Percentiles rank a stretch among this genome's conserved stretches.
Conservation (phyloP, 768 basidiomycete genomes). For the Tricholoma furcatifolium region DNA sequence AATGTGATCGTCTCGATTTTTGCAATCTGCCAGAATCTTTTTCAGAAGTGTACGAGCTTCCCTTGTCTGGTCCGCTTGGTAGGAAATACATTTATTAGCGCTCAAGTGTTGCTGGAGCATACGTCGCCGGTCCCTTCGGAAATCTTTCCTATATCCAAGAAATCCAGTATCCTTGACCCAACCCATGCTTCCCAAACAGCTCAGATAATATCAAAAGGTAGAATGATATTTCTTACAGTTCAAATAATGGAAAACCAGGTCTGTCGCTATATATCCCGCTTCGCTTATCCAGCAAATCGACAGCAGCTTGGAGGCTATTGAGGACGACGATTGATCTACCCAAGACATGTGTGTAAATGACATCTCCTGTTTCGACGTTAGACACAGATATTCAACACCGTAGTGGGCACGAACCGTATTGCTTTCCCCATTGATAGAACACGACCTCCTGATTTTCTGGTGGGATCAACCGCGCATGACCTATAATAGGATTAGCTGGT, state of each 20-base stretch:
- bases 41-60: constrained; percentile 29
- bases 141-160: too few species aligned
- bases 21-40: constrained; percentile 25
- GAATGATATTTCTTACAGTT: constrained; percentile 4
- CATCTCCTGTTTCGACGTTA: constrained; percentile 5
- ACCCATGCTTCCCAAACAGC: too few species aligned
- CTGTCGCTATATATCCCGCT: constrained; percentile 34
- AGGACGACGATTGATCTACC: constrained; percentile 24
- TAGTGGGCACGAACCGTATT: background rate
- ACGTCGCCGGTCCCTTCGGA: constrained; percentile 6
- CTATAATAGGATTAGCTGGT: background rate
- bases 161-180: too few species aligned
- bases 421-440: background rate
- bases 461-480: constrained; percentile 13
- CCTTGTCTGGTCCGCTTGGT: constrained; percentile 22
- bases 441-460: constrained; percentile 7
- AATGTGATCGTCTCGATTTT: constrained; percentile 25
- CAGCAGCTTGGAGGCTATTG: constrained; percentile 33
- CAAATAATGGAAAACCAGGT: constrained; percentile 22
- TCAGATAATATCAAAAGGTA: too few species aligned
- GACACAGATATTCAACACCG: background rate
- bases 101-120: constrained; percentile 18
- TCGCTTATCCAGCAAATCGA: constrained; percentile 40
- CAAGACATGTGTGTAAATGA: constrained; percentile 18
- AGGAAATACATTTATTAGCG: constrained; percentile 15